Base-by-base conservation (phyloP, 768 basidiomycete species). In the Amylocystis lapponica region DNA sequence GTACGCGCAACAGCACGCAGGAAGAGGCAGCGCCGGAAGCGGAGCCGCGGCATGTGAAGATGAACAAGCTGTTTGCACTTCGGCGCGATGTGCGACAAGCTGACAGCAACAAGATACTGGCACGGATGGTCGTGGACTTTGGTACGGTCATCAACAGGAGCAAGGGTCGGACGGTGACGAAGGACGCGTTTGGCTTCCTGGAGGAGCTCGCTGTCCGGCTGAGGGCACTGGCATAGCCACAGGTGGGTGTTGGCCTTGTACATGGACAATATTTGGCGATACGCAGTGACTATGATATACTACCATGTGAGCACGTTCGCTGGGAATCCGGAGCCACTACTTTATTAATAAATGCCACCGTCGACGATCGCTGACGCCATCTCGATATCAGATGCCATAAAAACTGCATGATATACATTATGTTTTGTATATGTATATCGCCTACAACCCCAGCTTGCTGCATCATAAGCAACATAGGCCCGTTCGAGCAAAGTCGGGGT, bases 111-210 rank as follows among this genome's bases (percentile, higher is more conserved):
- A 70, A 67, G 58, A 68, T 68, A 34, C 71, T 89, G 30, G 85
- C 79, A 23, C 57, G 54, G 50, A 74, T 87, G 72, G 75, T 88
- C 6, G 69, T 73, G 7, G 83, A 86, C 38, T 89, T 89, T 60
- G 79, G 79, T 19, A 67, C 70, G 37, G 75, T 83, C 41, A 86
- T 82, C 25, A 78, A 84, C 59, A 72, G 72, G 57, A 81, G 78
- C 53, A 79, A 69, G 27, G 80, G 83, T 31, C 70, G 82, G 49
- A 86, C 80, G 38, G 69, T 89, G 41, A 87, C 84, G 26, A 89
- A 88, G 73, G 82, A 86, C 52, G 84, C 83, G 27, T 74, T 86
- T 53, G 71, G 70, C 9, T 86, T 87, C 56, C 62, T 87, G 37
- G 78, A 81, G 40, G 76, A 76, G 27, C 56, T 86, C 34, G 73